Percentiles rank a stretch among this genome's conserved stretches.
phyloP scores from a whole-genome alignment of 2,329 filamentous ascomycete species.

The Simplicillium aogashimaense region DNA sequence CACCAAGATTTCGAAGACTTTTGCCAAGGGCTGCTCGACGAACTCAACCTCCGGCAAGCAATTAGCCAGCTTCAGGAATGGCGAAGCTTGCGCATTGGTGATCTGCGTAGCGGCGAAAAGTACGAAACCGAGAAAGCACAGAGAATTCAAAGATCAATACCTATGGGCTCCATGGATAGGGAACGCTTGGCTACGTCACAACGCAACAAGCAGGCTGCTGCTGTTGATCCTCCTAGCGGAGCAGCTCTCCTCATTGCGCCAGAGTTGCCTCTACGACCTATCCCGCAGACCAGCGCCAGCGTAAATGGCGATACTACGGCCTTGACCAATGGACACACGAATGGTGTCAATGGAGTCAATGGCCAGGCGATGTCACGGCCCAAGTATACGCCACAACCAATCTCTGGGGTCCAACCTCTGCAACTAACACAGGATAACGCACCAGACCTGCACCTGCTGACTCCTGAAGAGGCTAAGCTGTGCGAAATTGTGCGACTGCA shows the following conservation, averaged over 20 bases:
- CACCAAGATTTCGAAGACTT: slow-evolving; percentile 81
- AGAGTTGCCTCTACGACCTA: slow-evolving; percentile 58
- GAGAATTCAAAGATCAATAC: slow-evolving; percentile 58
- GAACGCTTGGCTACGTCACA: slow-evolving; percentile 62
- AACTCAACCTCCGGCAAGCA: slow-evolving; percentile 82
- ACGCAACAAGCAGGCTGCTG: slow-evolving; percentile 56
- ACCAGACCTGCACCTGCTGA: slow-evolving; percentile 76
- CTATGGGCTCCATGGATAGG: slow-evolving; percentile 78
- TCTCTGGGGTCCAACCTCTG: slow-evolving; percentile 54
- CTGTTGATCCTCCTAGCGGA: slow-evolving; percentile 61
- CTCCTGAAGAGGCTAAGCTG: slow-evolving; percentile 73
- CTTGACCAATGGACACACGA: slow-evolving; percentile 43
- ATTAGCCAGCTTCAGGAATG: slow-evolving; percentile 90
- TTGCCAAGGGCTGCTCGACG: slow-evolving; percentile 76
- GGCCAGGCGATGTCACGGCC: slow-evolving; percentile 27
- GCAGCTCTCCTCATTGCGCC: slow-evolving; percentile 69
- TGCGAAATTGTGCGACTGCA: slow-evolving; percentile 78
- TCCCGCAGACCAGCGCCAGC: slow-evolving; percentile 15
- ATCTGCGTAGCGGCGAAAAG: slow-evolving; percentile 78
- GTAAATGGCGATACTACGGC: slow-evolving; percentile 40
- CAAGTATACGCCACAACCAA: slow-evolving; percentile 43
- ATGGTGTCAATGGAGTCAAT: slow-evolving; percentile 33
- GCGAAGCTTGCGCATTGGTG: slow-evolving; percentile 75
- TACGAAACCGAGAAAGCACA: slow-evolving; percentile 82
- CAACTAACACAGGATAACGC: slow-evolving; percentile 65